These are phyloP conservation scores for Fusarium mangiferae DNA, from an alignment of 2,329 filamentous ascomycete species.

Conservation along the genomic window DNA sequence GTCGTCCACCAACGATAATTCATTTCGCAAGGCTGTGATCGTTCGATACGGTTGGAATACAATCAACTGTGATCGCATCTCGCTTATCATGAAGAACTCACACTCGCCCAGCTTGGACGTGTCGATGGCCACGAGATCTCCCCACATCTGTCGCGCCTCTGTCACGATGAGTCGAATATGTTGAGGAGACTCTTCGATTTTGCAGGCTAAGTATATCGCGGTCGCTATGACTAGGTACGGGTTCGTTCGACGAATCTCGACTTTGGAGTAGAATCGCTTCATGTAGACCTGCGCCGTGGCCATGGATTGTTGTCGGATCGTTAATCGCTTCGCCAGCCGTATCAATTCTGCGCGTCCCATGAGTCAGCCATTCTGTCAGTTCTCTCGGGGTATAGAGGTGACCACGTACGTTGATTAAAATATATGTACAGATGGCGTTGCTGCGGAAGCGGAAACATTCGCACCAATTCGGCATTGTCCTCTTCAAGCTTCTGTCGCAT, in stretches of 20 bases:
- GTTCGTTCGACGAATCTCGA: conserved; percentile 92
- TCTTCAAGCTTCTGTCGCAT: conserved; percentile 82
- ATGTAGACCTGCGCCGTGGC: conserved; percentile 96
- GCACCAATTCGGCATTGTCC: conserved; percentile 77
- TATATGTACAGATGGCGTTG: conserved; percentile 87
- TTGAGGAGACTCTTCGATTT: conserved; percentile 97
- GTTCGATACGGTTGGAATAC: conserved; percentile 91
- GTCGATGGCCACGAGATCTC: conserved; percentile 79
- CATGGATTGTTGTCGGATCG: conserved; percentile 88
- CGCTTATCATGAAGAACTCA: conserved; percentile 91
- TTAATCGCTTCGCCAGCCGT: conserved; percentile 85
- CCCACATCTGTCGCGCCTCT: conserved; percentile 87
- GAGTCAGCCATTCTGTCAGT: conserved; percentile 4
- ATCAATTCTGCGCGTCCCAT: conserved; percentile 69
- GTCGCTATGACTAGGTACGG: conserved; percentile 94
- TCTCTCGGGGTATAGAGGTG: background rate
- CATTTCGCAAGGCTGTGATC: conserved; percentile 74
- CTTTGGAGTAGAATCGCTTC: conserved; percentile 90
- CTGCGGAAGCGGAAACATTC: conserved; percentile 85
- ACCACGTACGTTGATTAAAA: conserved; percentile 83
- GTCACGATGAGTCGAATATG: conserved; percentile 91
- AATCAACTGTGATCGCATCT: conserved; percentile 90
- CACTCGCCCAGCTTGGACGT: conserved; percentile 89
- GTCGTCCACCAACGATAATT: conserved; percentile 78
- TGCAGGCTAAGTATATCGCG: conserved; percentile 93